These are phyloP conservation scores for Colletotrichum spaethianum DNA, from an alignment of 2,329 filamentous ascomycete genomes.

Conservation along the genomic window DNA sequence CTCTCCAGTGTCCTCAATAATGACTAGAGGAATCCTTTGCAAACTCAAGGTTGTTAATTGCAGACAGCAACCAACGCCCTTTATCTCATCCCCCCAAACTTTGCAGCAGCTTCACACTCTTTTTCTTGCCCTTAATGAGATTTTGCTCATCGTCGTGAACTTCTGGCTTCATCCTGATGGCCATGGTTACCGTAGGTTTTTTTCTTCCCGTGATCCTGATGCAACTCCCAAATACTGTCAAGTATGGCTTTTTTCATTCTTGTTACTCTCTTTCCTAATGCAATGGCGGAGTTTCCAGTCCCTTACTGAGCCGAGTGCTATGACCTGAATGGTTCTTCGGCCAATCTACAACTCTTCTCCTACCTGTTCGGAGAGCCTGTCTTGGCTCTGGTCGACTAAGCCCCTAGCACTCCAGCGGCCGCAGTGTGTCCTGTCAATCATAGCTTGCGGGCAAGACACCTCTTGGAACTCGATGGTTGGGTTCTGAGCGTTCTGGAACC, in stretches of 20 bases:
- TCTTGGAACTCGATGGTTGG: conserved; percentile 67
- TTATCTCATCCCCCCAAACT: neutral
- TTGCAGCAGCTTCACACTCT: neutral
- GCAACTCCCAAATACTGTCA: no score
- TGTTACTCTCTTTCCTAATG: no score
- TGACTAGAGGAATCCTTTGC: no score
- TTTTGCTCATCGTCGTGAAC: neutral
- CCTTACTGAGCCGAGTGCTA: neutral
- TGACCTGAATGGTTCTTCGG: no score
- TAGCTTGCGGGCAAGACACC: conserved; percentile 66
- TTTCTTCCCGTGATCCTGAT: no score
- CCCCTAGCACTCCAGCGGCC: conserved; percentile 37
- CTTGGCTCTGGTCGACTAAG: neutral
- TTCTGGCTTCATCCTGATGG: no score
- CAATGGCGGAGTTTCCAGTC: no score
- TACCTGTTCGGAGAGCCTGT: neutral
- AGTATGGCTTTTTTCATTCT: no score
- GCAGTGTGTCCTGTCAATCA: conserved; percentile 59
- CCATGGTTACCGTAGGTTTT: no score
- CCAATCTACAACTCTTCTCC: neutral
- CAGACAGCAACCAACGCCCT: no score
- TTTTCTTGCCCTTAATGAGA: neutral
- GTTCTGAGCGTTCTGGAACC: conserved; percentile 72
- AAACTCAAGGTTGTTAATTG: no score
- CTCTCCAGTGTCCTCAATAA: no score